Evolutionary conservation across 2,329 filamentous ascomycete genomes (phyloP).

Genomic region (Biscogniauxia mediterranea): DNA sequence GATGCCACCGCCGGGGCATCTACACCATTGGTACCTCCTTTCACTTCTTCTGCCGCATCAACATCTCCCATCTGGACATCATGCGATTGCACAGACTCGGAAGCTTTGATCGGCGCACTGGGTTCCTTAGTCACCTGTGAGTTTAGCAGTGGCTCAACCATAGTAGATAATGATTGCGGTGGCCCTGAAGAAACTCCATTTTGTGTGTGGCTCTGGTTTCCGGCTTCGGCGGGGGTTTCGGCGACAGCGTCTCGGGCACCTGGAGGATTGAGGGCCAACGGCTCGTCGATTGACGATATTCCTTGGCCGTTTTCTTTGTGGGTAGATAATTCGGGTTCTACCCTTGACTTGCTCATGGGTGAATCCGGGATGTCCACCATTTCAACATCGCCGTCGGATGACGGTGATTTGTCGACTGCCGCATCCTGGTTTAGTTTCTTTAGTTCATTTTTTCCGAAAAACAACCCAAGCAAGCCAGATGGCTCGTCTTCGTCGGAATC

Average conservation of each 20-base stretch:
- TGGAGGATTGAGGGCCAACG: background rate
- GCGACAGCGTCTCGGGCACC: background rate
- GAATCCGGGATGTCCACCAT: conserved; percentile 33
- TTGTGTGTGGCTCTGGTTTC: background rate
- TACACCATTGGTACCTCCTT: conserved; percentile 5
- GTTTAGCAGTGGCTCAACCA: conserved; percentile 12
- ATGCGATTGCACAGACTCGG: conserved; percentile 19
- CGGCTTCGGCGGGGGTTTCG: background rate
- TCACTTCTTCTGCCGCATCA: conserved; percentile 23
- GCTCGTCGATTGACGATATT: background rate
- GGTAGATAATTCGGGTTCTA: background rate
- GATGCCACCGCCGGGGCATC: background rate
- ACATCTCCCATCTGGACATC: conserved; percentile 25
- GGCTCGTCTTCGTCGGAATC: conserved; percentile 45
- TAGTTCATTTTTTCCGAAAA: conserved; percentile 59
- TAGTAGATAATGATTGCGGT: background rate
- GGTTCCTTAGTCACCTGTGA: conserved; percentile 18
- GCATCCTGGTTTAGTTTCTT: conserved; percentile 49
- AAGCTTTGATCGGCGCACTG: conserved; percentile 15
- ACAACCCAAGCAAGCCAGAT: conserved; percentile 51
- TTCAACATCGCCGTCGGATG: conserved; percentile 28
- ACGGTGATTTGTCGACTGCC: conserved; percentile 23
- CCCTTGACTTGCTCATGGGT: background rate
- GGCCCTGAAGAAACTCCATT: conserved; percentile 1
- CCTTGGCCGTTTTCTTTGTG: background rate